Conservation (phyloP, 768 basidiomycete genomes). For the Coprinopsis cinerea region DNA sequence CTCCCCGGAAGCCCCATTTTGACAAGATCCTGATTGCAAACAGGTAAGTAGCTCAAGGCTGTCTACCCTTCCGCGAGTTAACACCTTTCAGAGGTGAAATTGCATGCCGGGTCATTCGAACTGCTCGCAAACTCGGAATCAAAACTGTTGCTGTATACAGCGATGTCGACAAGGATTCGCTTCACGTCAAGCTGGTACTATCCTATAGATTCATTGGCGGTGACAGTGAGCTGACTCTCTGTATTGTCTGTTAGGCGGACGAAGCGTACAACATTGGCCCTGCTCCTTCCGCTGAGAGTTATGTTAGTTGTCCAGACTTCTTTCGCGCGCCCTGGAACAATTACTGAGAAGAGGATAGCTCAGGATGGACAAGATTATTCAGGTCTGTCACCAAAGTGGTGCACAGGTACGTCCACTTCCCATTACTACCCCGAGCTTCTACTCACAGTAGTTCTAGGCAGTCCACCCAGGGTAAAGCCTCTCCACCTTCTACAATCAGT, state of each 20-base stretch:
- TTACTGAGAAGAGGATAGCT: too few species aligned
- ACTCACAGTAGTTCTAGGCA: slow-evolving; percentile 44
- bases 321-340: too few species aligned
- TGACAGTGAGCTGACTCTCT: slow-evolving; percentile 2
- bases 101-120: slow-evolving; percentile 90
- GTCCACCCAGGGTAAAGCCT: slow-evolving; percentile 79
- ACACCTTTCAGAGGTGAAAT: slow-evolving; percentile 73
- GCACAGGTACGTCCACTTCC: slow-evolving; percentile 62
- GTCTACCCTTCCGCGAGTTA: background rate
- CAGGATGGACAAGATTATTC: slow-evolving; percentile 82
- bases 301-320: slow-evolving; percentile 48
- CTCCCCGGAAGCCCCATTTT: slow-evolving; percentile 47
- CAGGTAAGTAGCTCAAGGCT: slow-evolving; percentile 48
- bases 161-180: slow-evolving; percentile 72
- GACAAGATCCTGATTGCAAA: slow-evolving; percentile 93
- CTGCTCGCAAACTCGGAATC: slow-evolving; percentile 82
- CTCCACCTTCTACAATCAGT: background rate
- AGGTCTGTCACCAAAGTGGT: slow-evolving; percentile 72
- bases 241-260: slow-evolving; percentile 50
- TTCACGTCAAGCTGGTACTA: slow-evolving; percentile 77
- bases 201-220: background rate
- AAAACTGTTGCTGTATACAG: slow-evolving; percentile 91
- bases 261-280: slow-evolving; percentile 92
- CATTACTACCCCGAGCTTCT: background rate
- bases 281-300: slow-evolving; percentile 83